Base-by-base conservation (phyloP, 139 green algal species). In the Chlorella vulgaris region DNA sequence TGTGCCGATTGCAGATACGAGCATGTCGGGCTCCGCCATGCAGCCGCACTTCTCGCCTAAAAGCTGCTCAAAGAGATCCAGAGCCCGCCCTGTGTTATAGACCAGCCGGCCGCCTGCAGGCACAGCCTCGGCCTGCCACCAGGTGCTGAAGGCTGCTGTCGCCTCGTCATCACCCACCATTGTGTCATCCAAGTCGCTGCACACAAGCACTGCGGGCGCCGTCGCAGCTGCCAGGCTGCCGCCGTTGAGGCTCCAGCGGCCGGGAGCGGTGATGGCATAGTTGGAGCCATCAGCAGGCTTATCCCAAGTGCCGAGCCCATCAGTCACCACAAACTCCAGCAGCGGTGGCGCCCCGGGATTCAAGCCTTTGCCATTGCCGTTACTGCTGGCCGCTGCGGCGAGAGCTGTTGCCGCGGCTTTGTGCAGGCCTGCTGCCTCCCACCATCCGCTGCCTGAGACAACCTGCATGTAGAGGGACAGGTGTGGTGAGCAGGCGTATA, bases 1-100 rank as follows among this genome's bases (percentile, higher is more conserved):
- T 33, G 94, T 97, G 78, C 94, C 94, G 7, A 98, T 91, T 26
- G 91, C 88, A 28, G 84, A 88, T 66, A 98, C 93, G 36, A 97
- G 87, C 13, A 92, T 77, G 83, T 97, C 93, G 4, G 94, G 94
- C 38, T 87, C 67, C 1, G 92, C 88, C 65, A 98, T 75, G 68
- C 81, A 82, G 36, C 85, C 60, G 1, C 47, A 40, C 84, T 97
- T 96, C 29, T 94, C 84, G 29, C 55, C 58, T 26, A 88, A 68
- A 58, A 95, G 85, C 2, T 75, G 43, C 73, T 85, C 24, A 51
- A 91, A 95, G 66, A 89, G 88, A 73, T 90, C 76, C 38, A 94
- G 76, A 10, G 86, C 87, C 38, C 88, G 66, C 21, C 89, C 89
- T 4, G 84, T 93, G 84, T 81, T 89, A 81, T 86, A 90, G 0